Base-by-base conservation (phyloP, 2,329 filamentous ascomycete genomes). In the Aspergillus phoenicis region DNA sequence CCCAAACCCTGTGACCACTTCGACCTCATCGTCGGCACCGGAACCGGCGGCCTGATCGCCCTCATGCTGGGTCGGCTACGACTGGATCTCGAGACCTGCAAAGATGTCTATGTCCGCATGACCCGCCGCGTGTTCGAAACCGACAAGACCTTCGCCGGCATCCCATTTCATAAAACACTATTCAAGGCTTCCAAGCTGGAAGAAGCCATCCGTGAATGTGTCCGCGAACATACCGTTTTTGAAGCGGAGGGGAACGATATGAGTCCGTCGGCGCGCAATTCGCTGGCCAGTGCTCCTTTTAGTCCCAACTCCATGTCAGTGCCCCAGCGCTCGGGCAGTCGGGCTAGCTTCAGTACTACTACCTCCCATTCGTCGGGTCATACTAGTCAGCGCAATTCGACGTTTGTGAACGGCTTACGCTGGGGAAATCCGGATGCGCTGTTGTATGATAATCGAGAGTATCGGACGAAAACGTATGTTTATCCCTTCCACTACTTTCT, bases 1-100 rank as follows among this genome's bases (percentile, higher is more conserved):
- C 95, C 95, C 13, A 97, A 97, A 71, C 95, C 95, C 73, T 96
- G 93, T 86, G 95, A 99, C 67, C 93, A 98, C 78, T 99, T 99
- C 80, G 95, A 99, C 79, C 85, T 99, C 55, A 99, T 99, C 66
- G 90, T 91, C 58, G 95, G 95, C 61, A 97, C 93, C 24, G 95
- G 95, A 64, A 99, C 95, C 0, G 95, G 95, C 71, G 95, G 95
- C 3, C 81, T 99, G 64, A 98, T 99, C 68, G 95, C 95, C n/a
- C 85, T 97, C 64, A 97, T 97, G 93, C 85, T 99, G 22, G 95
- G 95, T 10, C 87, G 95, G 58, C 79, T 99, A 69, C 89, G 95
- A 52, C 86, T 99, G 67, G 93, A 98, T 70, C 83, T 99, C 38
- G 94, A 98, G 77, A 97, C 93, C 0, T 98, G 95, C 85, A 99